Evolutionary conservation across 139 green algal genomes (phyloP).

Genomic region (Volvox reticuliferus): DNA sequence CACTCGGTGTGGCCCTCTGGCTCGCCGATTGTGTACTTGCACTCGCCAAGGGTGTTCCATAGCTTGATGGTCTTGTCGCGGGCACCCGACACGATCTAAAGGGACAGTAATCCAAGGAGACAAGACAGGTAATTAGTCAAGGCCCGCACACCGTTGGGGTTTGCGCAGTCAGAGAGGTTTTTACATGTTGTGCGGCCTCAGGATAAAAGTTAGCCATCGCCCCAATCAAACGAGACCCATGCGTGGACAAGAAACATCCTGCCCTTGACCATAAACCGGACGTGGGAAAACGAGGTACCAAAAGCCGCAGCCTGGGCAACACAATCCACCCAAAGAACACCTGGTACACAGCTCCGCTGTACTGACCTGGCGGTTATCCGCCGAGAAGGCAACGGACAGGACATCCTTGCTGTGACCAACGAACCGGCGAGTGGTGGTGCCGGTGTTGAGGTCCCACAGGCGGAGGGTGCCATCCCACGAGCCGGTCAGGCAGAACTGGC

Average conservation of each 20-base stretch:
- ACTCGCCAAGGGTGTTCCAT: conserved; percentile 99
- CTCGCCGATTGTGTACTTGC: conserved; percentile 99
- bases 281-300: too few species aligned
- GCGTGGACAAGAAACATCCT: not conserved
- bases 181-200: not conserved
- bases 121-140: too few species aligned
- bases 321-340: too few species aligned
- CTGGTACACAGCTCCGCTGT: not conserved
- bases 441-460: conserved; percentile 99
- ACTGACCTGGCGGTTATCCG: conserved; percentile 97
- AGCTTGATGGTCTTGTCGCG: conserved; percentile 98
- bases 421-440: conserved; percentile 97
- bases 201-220: not conserved
- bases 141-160: too few species aligned
- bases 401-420: conserved; percentile 99
- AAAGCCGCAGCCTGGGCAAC: too few species aligned
- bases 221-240: too few species aligned
- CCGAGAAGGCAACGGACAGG: conserved; percentile 97
- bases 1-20: conserved; percentile 95
- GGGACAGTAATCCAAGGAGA: too few species aligned
- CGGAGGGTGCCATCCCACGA: conserved; percentile 99
- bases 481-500: conserved; percentile 97
- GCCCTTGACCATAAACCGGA: too few species aligned
- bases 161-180: not conserved
- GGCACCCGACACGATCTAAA: conserved; percentile 97